Evolutionary conservation across 352 stramenopile genomes (phyloP).

Genomic region (Phytophthora macrochlamydospora): DNA sequence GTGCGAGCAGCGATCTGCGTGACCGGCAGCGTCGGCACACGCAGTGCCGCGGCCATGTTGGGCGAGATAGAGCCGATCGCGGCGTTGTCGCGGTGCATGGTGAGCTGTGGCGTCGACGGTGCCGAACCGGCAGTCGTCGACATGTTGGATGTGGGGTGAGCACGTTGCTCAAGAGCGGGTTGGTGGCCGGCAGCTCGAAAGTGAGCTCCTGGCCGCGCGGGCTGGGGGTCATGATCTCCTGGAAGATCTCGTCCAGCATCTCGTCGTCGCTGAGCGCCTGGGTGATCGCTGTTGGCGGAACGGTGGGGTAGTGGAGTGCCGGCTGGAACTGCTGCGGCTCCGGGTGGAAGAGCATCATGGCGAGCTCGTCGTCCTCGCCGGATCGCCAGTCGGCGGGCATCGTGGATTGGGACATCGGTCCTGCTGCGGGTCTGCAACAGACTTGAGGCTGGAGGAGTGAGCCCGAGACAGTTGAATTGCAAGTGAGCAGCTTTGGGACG

Average conservation of each 20-base stretch:
- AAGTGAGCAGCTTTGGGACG: slow-evolving; percentile 24
- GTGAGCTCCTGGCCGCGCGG: slow-evolving; percentile 26
- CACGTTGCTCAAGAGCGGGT: slow-evolving; percentile 19
- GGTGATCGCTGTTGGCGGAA: slow-evolving; percentile 1
- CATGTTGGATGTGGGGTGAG: slow-evolving; percentile 18
- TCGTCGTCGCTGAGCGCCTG: slow-evolving; percentile 46
- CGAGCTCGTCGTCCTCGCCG: slow-evolving; percentile 23
- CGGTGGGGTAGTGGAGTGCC: neutral
- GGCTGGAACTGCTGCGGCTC: slow-evolving; percentile 9
- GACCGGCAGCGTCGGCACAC: slow-evolving; percentile 25
- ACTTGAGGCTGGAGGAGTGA: slow-evolving; percentile 16
- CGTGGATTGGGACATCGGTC: slow-evolving; percentile 17
- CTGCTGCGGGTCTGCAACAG: neutral
- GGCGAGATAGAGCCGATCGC: slow-evolving; percentile 35
- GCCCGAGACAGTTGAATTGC: slow-evolving; percentile 31
- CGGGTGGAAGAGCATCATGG: slow-evolving; percentile 34
- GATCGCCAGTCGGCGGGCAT: slow-evolving; percentile 27
- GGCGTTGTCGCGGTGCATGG: slow-evolving; percentile 21
- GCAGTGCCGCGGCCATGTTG: slow-evolving; percentile 31
- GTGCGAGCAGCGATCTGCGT: slow-evolving; percentile 11
- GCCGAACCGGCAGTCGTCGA: slow-evolving; percentile 24
- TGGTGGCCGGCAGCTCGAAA: neutral
- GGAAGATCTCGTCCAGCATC: slow-evolving; percentile 52
- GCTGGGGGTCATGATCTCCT: slow-evolving; percentile 35
- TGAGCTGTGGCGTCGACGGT: slow-evolving; percentile 36